Conservation (phyloP, 2,329 filamentous ascomycete genomes). For the Microdochium bolleyi region DNA sequence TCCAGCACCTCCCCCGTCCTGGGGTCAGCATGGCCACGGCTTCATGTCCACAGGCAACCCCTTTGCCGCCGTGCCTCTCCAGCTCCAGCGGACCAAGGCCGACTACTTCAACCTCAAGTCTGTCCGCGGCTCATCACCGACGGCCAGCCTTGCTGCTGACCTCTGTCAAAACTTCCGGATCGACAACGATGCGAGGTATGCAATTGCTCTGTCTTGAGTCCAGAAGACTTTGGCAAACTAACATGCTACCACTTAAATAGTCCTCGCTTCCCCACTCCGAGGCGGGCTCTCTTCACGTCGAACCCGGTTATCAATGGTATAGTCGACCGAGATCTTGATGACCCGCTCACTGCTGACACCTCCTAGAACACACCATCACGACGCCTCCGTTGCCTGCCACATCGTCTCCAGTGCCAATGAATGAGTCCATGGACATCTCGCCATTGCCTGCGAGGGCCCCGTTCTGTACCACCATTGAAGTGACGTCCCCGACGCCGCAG, state of each 20-base stretch:
- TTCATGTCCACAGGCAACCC: conserved; percentile 40
- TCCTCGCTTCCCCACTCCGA: conserved; percentile 74
- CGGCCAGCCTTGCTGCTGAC: conserved; percentile 84
- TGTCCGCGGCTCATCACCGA: conserved; percentile 79
- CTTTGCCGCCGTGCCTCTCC: conserved; percentile 57
- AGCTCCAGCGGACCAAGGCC: conserved; percentile 48
- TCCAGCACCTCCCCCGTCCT: conserved; percentile 57
- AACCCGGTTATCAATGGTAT: conserved; percentile 45
- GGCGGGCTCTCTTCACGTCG: conserved; percentile 75
- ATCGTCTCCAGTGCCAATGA: conserved; percentile 67
- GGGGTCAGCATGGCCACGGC: conserved; percentile 46
- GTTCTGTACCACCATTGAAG: conserved; percentile 55
- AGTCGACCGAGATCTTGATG: conserved; percentile 32
- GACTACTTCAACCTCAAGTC: conserved; percentile 82
- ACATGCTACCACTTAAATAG: conserved; percentile 33
- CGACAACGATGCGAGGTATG: conserved; percentile 74
- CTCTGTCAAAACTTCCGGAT: conserved; percentile 96
- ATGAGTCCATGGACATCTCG: conserved; percentile 88
- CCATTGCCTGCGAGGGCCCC: conserved; percentile 82
- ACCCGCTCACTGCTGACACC: conserved; percentile 8
- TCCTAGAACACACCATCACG: conserved; percentile 55
- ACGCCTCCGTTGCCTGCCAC: conserved; percentile 72
- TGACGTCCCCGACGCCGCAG: conserved; percentile 63
- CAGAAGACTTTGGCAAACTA: background rate
- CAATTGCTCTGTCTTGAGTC: conserved; percentile 9